Percentiles rank a stretch among this genome's conserved stretches.
phyloP scores from a whole-genome alignment of 2,329 filamentous ascomycete species.

The Huntiella abstrusa region DNA sequence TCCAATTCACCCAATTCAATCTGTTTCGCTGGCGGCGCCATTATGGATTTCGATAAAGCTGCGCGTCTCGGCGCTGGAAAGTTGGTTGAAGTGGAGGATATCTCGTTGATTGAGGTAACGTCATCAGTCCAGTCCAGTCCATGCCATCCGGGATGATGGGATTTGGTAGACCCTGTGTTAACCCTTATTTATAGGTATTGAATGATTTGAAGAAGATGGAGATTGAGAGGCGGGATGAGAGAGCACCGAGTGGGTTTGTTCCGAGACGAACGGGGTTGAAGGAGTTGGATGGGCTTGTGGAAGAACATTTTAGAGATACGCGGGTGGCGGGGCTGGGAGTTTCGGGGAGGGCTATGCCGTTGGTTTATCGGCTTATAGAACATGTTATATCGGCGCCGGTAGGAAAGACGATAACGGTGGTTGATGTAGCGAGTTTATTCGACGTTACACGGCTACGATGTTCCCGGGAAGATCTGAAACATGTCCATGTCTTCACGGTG shows the following conservation, averaged over 20 bases:
- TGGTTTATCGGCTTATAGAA: conserved; percentile 37
- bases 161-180: conserved; percentile 3
- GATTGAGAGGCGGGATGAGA: not conserved
- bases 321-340: conserved; percentile 29
- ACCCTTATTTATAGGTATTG: conserved; percentile 12
- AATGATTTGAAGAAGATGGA: no score
- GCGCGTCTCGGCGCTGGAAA: conserved; percentile 25
- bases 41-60: conserved; percentile 16
- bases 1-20: conserved; percentile 35
- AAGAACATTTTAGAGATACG: conserved; percentile 28
- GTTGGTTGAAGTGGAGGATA: conserved; percentile 36
- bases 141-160: not conserved
- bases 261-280: conserved; percentile 23
- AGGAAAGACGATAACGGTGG: conserved; percentile 29
- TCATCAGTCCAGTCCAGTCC: not conserved
- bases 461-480: conserved; percentile 22
- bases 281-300: conserved; percentile 27
- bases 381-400: conserved; percentile 30
- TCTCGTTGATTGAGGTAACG: conserved; percentile 38
- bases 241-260: conserved; percentile 7
- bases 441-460: conserved; percentile 29
- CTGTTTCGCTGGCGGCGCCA: conserved; percentile 38
- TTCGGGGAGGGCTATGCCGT: conserved; percentile 31
- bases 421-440: conserved; percentile 38
- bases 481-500: conserved; percentile 32